Base-by-base conservation (phyloP, 148 eudicot species). In the Cornus kousa region DNA sequence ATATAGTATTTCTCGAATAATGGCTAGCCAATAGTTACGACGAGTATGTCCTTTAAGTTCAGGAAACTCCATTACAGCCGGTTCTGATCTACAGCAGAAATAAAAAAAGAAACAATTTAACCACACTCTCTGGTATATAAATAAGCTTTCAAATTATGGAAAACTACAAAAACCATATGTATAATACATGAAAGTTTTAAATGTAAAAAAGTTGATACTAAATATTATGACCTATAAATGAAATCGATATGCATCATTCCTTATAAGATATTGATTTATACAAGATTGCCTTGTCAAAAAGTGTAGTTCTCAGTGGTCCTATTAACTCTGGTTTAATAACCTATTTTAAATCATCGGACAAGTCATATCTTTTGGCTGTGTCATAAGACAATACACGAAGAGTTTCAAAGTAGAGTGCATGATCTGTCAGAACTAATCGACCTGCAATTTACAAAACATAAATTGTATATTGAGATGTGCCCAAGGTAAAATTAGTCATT, bases 21-120 rank as follows among this genome's bases (percentile, higher is more conserved):
- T 87, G 48, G 97, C 92, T 71, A 95, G 82, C 97, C 98, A 95
- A 84, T 91, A 95, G 83, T 95, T 97, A 80, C 99, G 93, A 70
- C 97, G 96, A 72, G 90, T 82, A 81, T 95, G 97, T 70, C 99
- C 99, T 88, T 95, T 95, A 32, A 95, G 94, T 90, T 95, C 97
- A 71, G 99, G 99, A 80, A 95, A 92, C 86, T 95, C 98, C 97
- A 93, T 87, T 28, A 93, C 69, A 77, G 90, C 88, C 31, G 97
- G 97, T 78, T 95, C 97, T 75, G 91, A 78, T 84, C 99, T 95
- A 82, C 86, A 87, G 37, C 53, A 82, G 23, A 78, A 70, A 67
- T 33, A 60, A 37, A 76, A 81, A 81, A 31, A 68, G 22, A 59
- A 81, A 31, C 68, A 28, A 70, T 53, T 75, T 68, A 85, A 70